Evolutionary conservation across 2,329 filamentous ascomycete species (phyloP).

Genomic region (Pestalotiopsis sp.): DNA sequence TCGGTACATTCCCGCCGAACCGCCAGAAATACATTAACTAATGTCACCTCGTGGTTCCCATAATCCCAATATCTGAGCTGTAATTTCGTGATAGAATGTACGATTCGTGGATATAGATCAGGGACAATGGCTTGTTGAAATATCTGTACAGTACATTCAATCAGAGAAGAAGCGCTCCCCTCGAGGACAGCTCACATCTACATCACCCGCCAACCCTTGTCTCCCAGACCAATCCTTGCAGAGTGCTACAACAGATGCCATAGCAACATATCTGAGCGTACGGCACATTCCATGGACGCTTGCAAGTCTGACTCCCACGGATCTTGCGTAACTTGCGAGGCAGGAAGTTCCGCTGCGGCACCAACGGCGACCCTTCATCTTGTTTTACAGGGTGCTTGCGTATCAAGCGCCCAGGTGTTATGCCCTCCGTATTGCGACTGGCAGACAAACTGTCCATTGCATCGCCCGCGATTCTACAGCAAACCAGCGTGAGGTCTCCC

Average conservation of each 20-base stretch:
- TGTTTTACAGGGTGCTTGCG: neutral
- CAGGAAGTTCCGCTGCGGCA: neutral
- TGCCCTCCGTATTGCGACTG: neutral
- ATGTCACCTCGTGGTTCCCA: neutral
- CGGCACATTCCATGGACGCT: neutral
- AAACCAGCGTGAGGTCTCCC: neutral
- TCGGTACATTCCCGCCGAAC: slow-evolving; percentile 2
- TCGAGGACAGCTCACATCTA: neutral
- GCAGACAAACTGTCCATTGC: neutral
- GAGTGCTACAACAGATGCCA: neutral
- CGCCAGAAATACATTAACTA: neutral
- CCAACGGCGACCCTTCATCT: neutral
- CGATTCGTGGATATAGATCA: neutral
- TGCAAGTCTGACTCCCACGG: neutral
- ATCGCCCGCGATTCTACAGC: neutral
- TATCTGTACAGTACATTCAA: neutral
- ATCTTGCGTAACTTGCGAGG: neutral
- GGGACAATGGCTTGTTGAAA: neutral
- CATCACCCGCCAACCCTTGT: neutral
- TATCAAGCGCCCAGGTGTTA: neutral
- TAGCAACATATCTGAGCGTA: neutral
- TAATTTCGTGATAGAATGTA: neutral
- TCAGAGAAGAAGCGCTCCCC: neutral
- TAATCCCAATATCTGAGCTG: neutral
- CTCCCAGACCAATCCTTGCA: neutral